Evolutionary conservation across 2,329 filamentous ascomycete species (phyloP).

Genomic region (Colletotrichum tabaci): DNA sequence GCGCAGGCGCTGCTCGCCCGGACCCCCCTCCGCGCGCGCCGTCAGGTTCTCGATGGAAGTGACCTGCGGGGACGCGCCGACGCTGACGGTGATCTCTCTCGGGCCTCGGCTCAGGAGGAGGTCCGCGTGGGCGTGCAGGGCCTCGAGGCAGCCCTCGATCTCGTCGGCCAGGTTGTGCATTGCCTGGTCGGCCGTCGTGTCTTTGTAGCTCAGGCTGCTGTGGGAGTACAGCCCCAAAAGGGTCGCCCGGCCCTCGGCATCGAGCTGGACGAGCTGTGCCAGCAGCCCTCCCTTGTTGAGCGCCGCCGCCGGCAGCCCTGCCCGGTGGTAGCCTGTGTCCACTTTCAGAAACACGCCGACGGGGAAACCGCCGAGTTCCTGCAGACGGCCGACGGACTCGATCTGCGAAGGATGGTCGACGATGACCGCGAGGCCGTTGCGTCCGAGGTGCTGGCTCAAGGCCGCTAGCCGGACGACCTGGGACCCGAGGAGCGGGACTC

Average conservation of each 20-base stretch:
- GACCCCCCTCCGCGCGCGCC: background rate
- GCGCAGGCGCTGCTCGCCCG: slow-evolving; percentile 21
- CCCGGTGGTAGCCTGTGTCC: slow-evolving; percentile 75
- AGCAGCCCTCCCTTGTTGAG: slow-evolving; percentile 59
- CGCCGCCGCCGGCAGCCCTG: slow-evolving; percentile 64
- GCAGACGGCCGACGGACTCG: slow-evolving; percentile 47
- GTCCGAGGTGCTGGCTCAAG: slow-evolving; percentile 61
- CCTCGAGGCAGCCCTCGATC: slow-evolving; percentile 50
- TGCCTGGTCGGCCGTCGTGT: slow-evolving; percentile 46
- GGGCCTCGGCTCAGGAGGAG: slow-evolving; percentile 40
- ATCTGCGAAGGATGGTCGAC: slow-evolving; percentile 71
- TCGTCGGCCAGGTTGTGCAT: slow-evolving; percentile 50
- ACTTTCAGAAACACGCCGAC: slow-evolving; percentile 71
- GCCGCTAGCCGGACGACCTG: slow-evolving; percentile 63
- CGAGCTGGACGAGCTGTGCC: slow-evolving; percentile 49
- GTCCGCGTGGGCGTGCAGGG: slow-evolving; percentile 35
- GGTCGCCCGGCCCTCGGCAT: slow-evolving; percentile 28
- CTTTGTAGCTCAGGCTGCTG: slow-evolving; percentile 52
- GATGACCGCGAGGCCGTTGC: slow-evolving; percentile 66
- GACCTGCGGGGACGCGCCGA: slow-evolving; percentile 53
- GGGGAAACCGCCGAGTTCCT: slow-evolving; percentile 48
- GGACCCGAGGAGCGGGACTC: slow-evolving; percentile 71
- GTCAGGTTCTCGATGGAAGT: slow-evolving; percentile 48
- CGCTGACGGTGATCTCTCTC: slow-evolving; percentile 47
- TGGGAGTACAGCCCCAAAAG: slow-evolving; percentile 52